These are phyloP conservation scores for Penicillium concentricum DNA, from an alignment of 2,329 filamentous ascomycete species.

Conservation along the genomic window DNA sequence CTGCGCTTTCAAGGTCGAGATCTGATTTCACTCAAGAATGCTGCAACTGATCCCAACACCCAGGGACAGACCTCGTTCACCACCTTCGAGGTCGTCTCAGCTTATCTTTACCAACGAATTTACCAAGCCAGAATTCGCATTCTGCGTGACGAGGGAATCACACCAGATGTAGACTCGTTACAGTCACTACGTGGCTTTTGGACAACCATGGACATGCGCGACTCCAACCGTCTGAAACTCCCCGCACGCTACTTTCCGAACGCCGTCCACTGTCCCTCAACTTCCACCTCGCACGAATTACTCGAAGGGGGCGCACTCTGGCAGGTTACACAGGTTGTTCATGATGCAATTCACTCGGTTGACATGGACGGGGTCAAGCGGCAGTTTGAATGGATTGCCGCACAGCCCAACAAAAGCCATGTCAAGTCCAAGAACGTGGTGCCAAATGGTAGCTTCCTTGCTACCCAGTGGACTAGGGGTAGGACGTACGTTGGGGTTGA, in stretches of 20 bases:
- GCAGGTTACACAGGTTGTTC: not conserved
- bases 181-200: not conserved
- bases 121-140: not conserved
- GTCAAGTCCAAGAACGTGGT: not conserved
- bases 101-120: not conserved
- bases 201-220: conserved; percentile 1
- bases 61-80: not conserved
- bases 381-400: conserved; percentile 2
- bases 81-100: conserved; percentile 3
- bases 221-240: not conserved
- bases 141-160: not conserved
- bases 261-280: not conserved
- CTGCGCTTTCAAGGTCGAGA: not conserved
- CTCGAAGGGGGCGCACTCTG: not conserved
- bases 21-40: not conserved
- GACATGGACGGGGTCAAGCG: not conserved
- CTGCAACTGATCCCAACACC: not conserved
- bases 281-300: not conserved
- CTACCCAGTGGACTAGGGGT: not conserved
- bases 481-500: not conserved
- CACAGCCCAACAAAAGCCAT: not conserved
- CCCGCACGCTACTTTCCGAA: conserved; percentile 1
- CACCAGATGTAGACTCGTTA: not conserved
- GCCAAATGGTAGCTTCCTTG: not conserved
- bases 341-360: not conserved